Evolutionary conservation across 768 basidiomycete genomes (phyloP), one percentile per base, ranked within the genome.

Genomic region (Suillus decipiens): DNA sequence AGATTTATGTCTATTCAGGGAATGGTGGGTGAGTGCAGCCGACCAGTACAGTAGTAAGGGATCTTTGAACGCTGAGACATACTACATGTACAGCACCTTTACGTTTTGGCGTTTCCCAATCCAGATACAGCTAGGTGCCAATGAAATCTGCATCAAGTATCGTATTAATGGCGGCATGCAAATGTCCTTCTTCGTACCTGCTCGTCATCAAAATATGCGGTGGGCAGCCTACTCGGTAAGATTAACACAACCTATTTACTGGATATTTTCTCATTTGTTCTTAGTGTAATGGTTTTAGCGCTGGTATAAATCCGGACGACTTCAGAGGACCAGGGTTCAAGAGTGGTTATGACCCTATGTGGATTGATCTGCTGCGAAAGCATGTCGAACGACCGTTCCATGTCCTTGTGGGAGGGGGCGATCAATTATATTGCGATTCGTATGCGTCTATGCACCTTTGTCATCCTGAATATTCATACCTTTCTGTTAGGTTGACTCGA

Each of bases 21-120:
- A 72, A 73, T 60, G 80, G 81, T 56, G 84, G 87, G 86, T 84
- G 65, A 59, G 83, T 73, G 14, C n/a, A 24, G 12, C 14, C 19
- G 22, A 17, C 5, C 31, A 41, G 41, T 47, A 31, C 10, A 36
- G 45, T 17, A 28, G n/a, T 5, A 11, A 24, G 19, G 5, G 31
- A 54, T 36, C 19, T 55, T 55, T 61, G 63, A 42, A 69, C 37
- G 1, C 8, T 45, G 31, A 45, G 22, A 15, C 28, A 15, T 37
- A 22, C 14, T 37, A 22, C 14, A 12, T 14, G 28, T 55, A 36
- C 63, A 96, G 95, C 5, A 89, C 90, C 0, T 95, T 86, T 71
- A 93, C 93, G 1, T 99, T 99, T 79, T 99, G 95, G 92, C 84
- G 96, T 60, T 98, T 98, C 78, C 81, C 88, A 70, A 86, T 98